Evolutionary conservation across 2,329 filamentous ascomycete genomes (phyloP), one percentile per base, ranked within the genome.

Genomic region (Ascochyta rabiei): DNA sequence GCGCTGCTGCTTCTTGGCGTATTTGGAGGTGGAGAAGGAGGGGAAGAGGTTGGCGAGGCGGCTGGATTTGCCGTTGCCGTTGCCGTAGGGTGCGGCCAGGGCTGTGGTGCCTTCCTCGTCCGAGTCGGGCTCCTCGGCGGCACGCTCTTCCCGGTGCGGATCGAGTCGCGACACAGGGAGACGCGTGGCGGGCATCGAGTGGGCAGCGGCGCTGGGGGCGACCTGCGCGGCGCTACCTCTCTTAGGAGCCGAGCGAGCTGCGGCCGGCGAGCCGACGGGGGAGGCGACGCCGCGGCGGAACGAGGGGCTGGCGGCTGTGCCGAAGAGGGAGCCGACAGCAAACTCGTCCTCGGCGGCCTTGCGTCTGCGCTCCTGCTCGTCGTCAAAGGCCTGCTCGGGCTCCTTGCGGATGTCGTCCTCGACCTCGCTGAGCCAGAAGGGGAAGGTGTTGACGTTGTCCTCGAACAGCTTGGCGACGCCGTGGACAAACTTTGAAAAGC

Each of bases 401-500:
- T 98, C 93, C 72, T 90, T 91, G 63, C 93, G 88, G 70, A 99
- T 99, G 71, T 99, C 95, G 28, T 86, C 90, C 71, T 97, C 93
- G 38, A 98, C 82, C 59, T 96, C 90, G 67, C 89, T 89, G 30
- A 98, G 84, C 95, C 95, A 99, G 79, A 98, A 97, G 13, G 95
- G 95, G 69, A 98, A 87, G 59, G 86, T 93, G 77, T 98, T 98
- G 74, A 99, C 93, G 69, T 96, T 86, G 75, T 99, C 80, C 68
- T 98, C 95, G 64, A 98, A 98, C 2, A 99, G 82, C 34, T 89
- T 88, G 7, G 93, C 93, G 4, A 96, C 88, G 57, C 95, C 95
- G 68, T 99, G 93, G 2, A 96, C 89, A 66, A 98, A 99, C 75
- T 99, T 99, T 67, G 92, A 97, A 78, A 99, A 99, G 45, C 89